phyloP scores from a whole-genome alignment of 257 asterid genomes.

The Henckelia pumila region DNA sequence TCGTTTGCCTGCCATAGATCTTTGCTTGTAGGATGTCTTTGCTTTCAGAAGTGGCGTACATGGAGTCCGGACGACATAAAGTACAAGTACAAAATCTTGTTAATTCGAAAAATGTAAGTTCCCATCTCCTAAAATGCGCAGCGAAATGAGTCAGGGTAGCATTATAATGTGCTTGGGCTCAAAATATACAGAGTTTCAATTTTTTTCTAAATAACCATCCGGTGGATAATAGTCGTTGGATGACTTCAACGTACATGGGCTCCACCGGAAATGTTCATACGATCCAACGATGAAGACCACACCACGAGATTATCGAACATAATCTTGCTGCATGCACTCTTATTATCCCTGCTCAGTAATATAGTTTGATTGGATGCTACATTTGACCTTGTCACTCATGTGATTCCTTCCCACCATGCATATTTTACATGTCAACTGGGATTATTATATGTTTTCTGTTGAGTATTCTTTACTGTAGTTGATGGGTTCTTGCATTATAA shows the following conservation, averaged over 20 bases:
- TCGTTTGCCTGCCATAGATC: constrained; percentile 14
- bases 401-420: constrained; percentile 6
- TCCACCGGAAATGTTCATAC: no score
- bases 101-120: neutral
- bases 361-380: constrained; percentile 1
- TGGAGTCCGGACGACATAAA: neutral
- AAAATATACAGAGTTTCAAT: no score
- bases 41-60: neutral
- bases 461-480: constrained; percentile 1
- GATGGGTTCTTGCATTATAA: constrained; percentile 17
- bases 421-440: constrained; percentile 28
- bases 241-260: no score
- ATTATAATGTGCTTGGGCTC: neutral
- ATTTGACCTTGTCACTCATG: neutral
- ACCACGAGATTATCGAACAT: no score
- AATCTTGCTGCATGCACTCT: neutral
- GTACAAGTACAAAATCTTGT: neutral
- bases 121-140: neutral
- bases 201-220: no score
- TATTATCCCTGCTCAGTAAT: constrained; percentile 9
- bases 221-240: no score
- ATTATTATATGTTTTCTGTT: neutral
- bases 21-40: constrained; percentile 23
- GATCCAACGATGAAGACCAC: no score
- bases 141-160: neutral